Base-by-base conservation (phyloP, 768 basidiomycete genomes). In the Mrakia hoshinonis region DNA sequence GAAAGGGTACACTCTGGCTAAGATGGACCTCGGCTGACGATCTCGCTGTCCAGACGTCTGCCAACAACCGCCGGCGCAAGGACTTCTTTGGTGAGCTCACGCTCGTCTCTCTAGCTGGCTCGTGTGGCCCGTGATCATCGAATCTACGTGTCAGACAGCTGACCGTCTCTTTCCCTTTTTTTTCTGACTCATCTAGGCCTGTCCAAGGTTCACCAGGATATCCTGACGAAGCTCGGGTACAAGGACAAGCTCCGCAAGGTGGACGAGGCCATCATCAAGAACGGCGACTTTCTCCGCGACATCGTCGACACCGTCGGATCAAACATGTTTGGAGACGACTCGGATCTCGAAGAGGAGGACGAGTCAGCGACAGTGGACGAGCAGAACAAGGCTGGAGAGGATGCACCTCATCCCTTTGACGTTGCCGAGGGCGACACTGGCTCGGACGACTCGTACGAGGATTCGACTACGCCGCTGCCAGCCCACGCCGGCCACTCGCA, bases 261-360 rank as follows among this genome's bases (percentile, higher is more conserved):
- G 15, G 93, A 97, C 79, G 81, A 85, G 10, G 89, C 90, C 11
- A 94, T 96, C 74, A 79, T 85, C 63, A 85, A 82, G 64, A 96
- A 95, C 75, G 87, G 90, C 1, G 82, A 87, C 54, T 93, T 97
- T 78, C 78, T 95, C 70, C 81, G 83, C 4, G 81, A 84, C 73
- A 87, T 95, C 74, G 86, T 91, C 18, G 84, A 89, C 79, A 89
- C 91, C 0, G 87, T 95, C 34, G 94, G 93, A 75, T 74, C 74
- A 24, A 76, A 77, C 31, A 76, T 78, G 75, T 67, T 78, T 20
- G 77, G 77, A 9, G 73, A 75, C 4, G 72, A 58, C 24, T 60
- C 34, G 1, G 80, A 78, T 3, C 75, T 76, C 24, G 58, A 60
- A 20, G 58, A 61, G 1, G 80, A 76, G 4, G 81, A 79, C 0